Conservation (phyloP, 129 eudicot genomes). For the Daucus carota region DH1_v3.0 NC_030389.2:43602001-43602500, state of each 20-base stretch:
- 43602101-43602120: background rate
- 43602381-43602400: conserved; percentile 4
- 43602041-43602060: background rate
- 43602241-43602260: conserved; percentile 13
- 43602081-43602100: background rate
- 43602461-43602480: background rate
- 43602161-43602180: background rate
- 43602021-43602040: background rate
- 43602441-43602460: conserved; percentile 1
- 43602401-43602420: conserved; percentile 15
- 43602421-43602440: conserved; percentile 16
- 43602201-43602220: conserved; percentile 8
- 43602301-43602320: background rate
- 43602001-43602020: background rate
- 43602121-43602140: background rate
- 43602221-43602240: conserved; percentile 10
- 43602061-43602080: background rate
- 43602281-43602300: conserved; percentile 10
- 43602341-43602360: background rate
- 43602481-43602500: background rate
- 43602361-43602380: background rate
- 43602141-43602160: background rate
- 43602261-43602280: conserved; percentile 16
- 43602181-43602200: conserved; percentile 5
- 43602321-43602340: too few relatives aligned